Conservation (phyloP, 148 eudicot genomes). For the Silene conica region DNA sequence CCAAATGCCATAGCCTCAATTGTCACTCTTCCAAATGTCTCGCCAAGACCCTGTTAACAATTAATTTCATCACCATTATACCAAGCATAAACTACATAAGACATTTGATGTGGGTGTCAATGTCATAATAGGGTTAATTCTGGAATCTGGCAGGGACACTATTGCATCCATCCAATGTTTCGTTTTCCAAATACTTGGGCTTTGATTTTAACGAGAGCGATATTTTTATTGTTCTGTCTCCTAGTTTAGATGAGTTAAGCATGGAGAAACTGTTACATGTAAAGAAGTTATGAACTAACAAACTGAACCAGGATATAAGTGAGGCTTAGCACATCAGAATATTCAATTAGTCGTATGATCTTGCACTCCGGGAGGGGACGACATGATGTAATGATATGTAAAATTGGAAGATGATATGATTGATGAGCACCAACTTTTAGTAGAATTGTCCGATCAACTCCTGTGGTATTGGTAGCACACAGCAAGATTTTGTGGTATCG, state of each 20-base stretch:
- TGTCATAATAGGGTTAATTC: background rate
- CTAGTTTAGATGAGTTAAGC: background rate
- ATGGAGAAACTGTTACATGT: background rate
- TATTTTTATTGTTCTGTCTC: background rate
- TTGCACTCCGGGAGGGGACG: background rate
- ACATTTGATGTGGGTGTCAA: background rate
- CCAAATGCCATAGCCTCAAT: slow-evolving; percentile 99
- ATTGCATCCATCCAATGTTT: background rate
- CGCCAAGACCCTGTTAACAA: slow-evolving; percentile 75
- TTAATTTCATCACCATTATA: slow-evolving; percentile 2
- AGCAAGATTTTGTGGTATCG: background rate
- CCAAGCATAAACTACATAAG: background rate
- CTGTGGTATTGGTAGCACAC: background rate
- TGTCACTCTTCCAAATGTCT: slow-evolving; percentile 98
- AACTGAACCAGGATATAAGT: no score
- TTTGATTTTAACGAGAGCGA: no score
- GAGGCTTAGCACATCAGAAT: no score
- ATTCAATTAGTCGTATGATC: background rate
- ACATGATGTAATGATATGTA: background rate
- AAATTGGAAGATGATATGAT: background rate
- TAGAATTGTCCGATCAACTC: background rate
- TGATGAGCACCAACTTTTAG: background rate
- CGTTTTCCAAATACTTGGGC: background rate
- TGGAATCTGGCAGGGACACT: background rate
- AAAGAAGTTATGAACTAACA: background rate